These are phyloP conservation scores for Ogataea nakhonphanomensis DNA, from an alignment of 805 yeast species.

Conservation along the genomic window DNA sequence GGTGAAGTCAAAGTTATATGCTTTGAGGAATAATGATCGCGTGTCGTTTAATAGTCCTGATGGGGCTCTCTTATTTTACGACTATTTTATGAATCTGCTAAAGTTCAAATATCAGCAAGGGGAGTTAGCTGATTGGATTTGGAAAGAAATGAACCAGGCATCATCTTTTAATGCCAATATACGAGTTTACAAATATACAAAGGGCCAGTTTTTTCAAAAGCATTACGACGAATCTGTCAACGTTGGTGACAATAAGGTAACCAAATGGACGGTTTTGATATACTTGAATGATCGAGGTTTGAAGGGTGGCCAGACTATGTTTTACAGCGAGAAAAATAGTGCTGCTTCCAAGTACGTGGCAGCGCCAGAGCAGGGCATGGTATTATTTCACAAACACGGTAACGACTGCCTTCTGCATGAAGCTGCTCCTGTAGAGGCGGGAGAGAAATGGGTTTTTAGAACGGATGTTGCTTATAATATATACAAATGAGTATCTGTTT, in stretches of 20 bases:
- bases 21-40: slow-evolving; percentile 57
- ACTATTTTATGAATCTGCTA: slow-evolving; percentile 34
- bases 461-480: slow-evolving; percentile 46
- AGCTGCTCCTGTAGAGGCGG: slow-evolving; percentile 47
- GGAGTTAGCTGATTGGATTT: slow-evolving; percentile 29
- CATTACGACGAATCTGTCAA: slow-evolving; percentile 59
- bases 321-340: slow-evolving; percentile 32
- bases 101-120: slow-evolving; percentile 29
- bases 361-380: slow-evolving; percentile 51
- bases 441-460: slow-evolving; percentile 61
- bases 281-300: slow-evolving; percentile 57
- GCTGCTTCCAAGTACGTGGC: not conserved
- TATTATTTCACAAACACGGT: slow-evolving; percentile 62
- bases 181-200: slow-evolving; percentile 50
- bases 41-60: slow-evolving; percentile 37
- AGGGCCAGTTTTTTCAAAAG: slow-evolving; percentile 57
- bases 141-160: slow-evolving; percentile 35
- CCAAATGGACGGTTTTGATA: slow-evolving; percentile 58
- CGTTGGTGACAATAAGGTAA: slow-evolving; percentile 35
- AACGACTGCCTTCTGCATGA: slow-evolving; percentile 62
- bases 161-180: slow-evolving; percentile 53
- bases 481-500: slow-evolving; percentile 8
- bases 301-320: slow-evolving; percentile 58
- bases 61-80: slow-evolving; percentile 42
- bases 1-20: slow-evolving; percentile 48